These are phyloP conservation scores for Neofusicoccum cordaticola DNA, from an alignment of 2,329 filamentous ascomycete genomes.

Conservation along the genomic window DNA sequence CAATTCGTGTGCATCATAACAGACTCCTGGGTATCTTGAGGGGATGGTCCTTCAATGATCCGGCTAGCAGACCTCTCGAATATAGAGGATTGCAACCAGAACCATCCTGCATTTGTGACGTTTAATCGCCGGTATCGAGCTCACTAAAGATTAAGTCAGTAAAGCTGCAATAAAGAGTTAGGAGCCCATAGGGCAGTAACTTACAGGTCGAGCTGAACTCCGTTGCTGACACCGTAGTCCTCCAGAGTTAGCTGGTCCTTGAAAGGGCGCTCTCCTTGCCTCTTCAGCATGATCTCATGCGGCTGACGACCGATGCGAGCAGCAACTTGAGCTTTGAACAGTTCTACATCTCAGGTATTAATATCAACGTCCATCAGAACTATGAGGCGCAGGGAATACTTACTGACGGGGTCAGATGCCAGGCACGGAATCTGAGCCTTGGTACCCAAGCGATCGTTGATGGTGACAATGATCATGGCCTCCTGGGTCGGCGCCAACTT, in stretches of 20 bases:
- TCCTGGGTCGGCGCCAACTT: conserved; percentile 45
- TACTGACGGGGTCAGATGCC: conserved; percentile 73
- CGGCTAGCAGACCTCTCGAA: background rate
- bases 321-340: conserved; percentile 90
- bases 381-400: conserved; percentile 21
- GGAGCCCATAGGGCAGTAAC: background rate
- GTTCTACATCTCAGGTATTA: conserved; percentile 40
- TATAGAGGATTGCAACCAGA: background rate
- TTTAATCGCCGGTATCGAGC: conserved; percentile 20
- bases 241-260: conserved; percentile 85
- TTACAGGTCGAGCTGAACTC: conserved; percentile 61
- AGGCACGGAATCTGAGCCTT: conserved; percentile 91
- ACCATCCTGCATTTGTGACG: background rate
- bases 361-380: background rate
- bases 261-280: conserved; percentile 89
- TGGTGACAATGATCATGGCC: conserved; percentile 88
- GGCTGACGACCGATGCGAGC: conserved; percentile 84
- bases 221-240: conserved; percentile 93
- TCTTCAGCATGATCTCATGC: conserved; percentile 86
- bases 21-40: conserved; percentile 3
- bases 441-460: conserved; percentile 95
- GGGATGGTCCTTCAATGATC: background rate
- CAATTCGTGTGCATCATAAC: background rate
- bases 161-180: too few species aligned
- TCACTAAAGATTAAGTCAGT: conserved; percentile 6